Evolutionary conservation across 805 yeast genomes (phyloP), one percentile per base, ranked within the genome.

Genomic region (Millerozyma acaciae): DNA sequence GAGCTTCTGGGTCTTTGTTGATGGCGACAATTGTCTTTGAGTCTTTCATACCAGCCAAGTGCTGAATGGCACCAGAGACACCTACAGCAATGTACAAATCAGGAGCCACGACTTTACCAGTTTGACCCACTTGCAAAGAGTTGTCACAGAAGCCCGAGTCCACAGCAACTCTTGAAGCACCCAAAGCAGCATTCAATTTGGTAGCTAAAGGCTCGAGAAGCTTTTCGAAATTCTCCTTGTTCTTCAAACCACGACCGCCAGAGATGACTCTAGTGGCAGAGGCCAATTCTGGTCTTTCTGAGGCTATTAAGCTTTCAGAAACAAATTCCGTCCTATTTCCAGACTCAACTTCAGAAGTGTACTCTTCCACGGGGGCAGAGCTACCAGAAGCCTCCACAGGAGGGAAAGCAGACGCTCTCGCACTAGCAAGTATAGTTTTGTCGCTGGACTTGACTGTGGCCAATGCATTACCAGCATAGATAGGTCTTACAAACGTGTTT

Each of bases 101-200:
- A 25, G 98, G 98, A 6, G 97, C 97, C 21, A 93, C 94, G 34
- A 89, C 89, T 60, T 93, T 93, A 48, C 98, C 98, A 7, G 98
- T 90, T 65, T 90, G 98, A 35, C 98, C 98, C 41, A 90, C 89
- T 64, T 90, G 98, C 49, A 90, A 73, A 6, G 97, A 88, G 65
- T 90, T 93, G 55, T 93, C 97, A 54, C 95, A 88, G 57, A 76
- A 88, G 0, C 97, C 97, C 28, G 94, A 73, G 62, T 90, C 98
- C 16, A 93, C 98, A 21, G 97, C 98, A 13, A 97, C 97, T 60
- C 98, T 80, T 6, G 96, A 86, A 3, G 97, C 97, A 51, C 98
- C 98, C 31, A 90, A 82, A 34, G 95, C 97, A 2, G 97, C 98
- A 36, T 79, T 75, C 38, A 90, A 65, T 39, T 83, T 73, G 37